Percentiles rank a stretch among this genome's conserved stretches.
Conservation (phyloP, 495 filamentous ascomycete genomes). For the Penicillium maclennaniae region DNA sequence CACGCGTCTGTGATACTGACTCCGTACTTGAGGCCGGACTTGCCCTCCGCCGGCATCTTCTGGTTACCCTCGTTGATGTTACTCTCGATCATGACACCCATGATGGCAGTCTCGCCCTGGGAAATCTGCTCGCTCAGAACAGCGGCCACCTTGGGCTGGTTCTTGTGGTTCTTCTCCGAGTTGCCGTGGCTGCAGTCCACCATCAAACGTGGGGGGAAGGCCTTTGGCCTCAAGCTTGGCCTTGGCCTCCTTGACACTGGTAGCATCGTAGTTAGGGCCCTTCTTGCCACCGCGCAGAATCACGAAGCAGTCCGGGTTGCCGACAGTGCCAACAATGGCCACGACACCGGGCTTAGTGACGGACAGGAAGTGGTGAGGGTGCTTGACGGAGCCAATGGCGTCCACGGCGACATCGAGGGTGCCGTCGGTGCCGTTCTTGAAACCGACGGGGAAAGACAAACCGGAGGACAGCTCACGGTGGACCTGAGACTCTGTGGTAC, state of each 20-base stretch:
- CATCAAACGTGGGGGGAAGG: slow-evolving; percentile 76
- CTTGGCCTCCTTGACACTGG: slow-evolving; percentile 76
- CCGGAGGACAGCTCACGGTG: slow-evolving; percentile 94
- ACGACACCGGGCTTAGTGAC: slow-evolving; percentile 97
- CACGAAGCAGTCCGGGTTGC: slow-evolving; percentile 98
- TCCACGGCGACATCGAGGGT: slow-evolving; percentile 87
- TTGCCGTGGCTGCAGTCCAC: slow-evolving; percentile 98
- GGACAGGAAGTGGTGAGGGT: slow-evolving; percentile 96
- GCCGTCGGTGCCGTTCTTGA: slow-evolving; percentile 99
- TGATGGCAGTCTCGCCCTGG: slow-evolving; percentile 78
- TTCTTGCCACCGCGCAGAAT: slow-evolving; percentile 91
- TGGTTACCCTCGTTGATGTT: slow-evolving; percentile 93
- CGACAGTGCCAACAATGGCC: slow-evolving; percentile 90
- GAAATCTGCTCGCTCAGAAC: slow-evolving; percentile 79
- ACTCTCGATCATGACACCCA: slow-evolving; percentile 99
- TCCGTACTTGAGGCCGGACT: slow-evolving; percentile 84
- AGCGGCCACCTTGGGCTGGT: slow-evolving; percentile 92
- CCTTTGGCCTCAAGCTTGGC: slow-evolving; percentile 62
- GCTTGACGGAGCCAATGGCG: slow-evolving; percentile 88
- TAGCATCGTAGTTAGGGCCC: slow-evolving; percentile 89
- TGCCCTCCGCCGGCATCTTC: slow-evolving; percentile 88
- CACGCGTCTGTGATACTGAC: slow-evolving; percentile 98
- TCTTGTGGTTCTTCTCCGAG: slow-evolving; percentile 92
- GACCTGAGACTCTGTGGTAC: slow-evolving; percentile 93
- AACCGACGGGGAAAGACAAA: slow-evolving; percentile 93